Evolutionary conservation across 306 rosid genomes (phyloP).

Genomic region (Rubus parviflorus): DNA sequence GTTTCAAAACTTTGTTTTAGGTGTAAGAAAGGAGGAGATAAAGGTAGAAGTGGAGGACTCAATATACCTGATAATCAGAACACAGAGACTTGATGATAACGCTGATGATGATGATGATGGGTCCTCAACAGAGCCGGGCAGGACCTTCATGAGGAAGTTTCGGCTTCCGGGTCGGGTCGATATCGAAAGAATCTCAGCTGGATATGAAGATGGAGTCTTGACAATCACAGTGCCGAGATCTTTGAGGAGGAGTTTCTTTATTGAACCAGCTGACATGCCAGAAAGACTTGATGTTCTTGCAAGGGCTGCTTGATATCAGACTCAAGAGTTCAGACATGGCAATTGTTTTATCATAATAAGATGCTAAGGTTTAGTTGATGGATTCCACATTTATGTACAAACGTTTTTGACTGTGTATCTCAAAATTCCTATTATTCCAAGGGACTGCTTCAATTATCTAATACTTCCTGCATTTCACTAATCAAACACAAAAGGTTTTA

Average conservation of each 20-base stretch:
- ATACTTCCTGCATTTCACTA: background rate
- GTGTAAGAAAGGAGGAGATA: conserved; percentile 68
- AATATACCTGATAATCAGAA: conserved; percentile 61
- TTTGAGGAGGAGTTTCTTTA: conserved; percentile 47
- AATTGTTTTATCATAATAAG: background rate
- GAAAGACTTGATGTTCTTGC: conserved; percentile 52
- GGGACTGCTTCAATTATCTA: background rate
- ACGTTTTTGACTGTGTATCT: background rate
- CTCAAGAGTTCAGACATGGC: background rate
- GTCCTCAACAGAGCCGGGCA: conserved; percentile 33
- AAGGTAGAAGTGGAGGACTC: conserved; percentile 82
- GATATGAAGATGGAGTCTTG: conserved; percentile 66
- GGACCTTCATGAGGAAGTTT: conserved; percentile 69
- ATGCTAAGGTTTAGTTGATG: background rate
- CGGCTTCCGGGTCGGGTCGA: conserved; percentile 62
- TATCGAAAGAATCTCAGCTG: conserved; percentile 57
- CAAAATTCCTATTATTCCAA: background rate
- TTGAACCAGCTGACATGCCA: conserved; percentile 52
- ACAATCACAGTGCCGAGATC: conserved; percentile 63
- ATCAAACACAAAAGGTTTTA: too few species aligned
- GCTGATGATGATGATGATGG: conserved; percentile 13
- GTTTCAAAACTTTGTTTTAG: conserved; percentile 27
- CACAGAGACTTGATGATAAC: conserved; percentile 53
- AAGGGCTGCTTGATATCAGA: conserved; percentile 58
- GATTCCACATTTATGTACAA: background rate